phyloP scores from a whole-genome alignment of 208 protist genomes.

The Leishmania mexicana region DNA sequence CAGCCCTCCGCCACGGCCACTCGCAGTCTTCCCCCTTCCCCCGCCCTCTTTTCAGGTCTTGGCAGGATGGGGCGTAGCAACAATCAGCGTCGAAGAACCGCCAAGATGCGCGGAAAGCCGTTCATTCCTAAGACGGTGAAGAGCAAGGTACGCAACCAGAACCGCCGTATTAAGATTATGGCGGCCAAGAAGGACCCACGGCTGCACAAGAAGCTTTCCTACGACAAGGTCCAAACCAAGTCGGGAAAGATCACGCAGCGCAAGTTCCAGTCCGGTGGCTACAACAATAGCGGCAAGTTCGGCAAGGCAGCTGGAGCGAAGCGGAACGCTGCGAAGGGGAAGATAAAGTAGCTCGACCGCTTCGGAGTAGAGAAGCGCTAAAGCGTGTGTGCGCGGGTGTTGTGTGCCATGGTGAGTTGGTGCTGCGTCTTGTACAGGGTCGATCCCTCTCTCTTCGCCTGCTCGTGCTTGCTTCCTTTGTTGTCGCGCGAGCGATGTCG shows the following conservation, averaged over 20 bases:
- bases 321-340: constrained; percentile 49
- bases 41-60: not conserved
- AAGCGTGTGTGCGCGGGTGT: not conserved
- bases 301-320: constrained; percentile 73
- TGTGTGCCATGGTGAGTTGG: not conserved
- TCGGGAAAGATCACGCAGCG: constrained; percentile 53
- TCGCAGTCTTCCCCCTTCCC: not conserved
- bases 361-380: not conserved
- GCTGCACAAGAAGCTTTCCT: constrained; percentile 66
- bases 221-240: constrained; percentile 74
- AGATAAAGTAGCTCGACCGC: constrained; percentile 21
- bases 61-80: constrained; percentile 83
- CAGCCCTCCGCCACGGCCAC: not conserved
- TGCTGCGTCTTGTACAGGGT: not conserved
- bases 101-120: constrained; percentile 53
- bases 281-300: constrained; percentile 81
- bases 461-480: not conserved
- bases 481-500: not conserved
- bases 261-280: constrained; percentile 79
- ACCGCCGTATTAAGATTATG: constrained; percentile 60
- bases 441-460: not conserved
- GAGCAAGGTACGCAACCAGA: constrained; percentile 79
- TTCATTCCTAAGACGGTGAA: constrained; percentile 86
- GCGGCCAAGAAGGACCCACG: constrained; percentile 37
- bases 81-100: constrained; percentile 74